Base-by-base conservation (phyloP, 768 basidiomycete species). In the Kwoniella botswanensis region DNA sequence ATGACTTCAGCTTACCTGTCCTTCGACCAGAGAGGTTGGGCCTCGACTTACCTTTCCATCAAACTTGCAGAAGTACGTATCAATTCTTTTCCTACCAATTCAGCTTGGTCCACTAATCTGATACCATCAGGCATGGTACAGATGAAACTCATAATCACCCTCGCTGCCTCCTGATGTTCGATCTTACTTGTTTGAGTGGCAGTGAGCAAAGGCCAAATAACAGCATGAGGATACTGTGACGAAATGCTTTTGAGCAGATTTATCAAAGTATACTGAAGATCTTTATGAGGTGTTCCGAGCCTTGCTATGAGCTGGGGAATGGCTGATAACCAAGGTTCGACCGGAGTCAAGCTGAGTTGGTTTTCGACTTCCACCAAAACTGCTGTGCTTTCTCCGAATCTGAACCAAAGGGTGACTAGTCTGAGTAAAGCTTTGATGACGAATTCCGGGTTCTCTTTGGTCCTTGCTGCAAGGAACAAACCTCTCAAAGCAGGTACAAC, bases 221-320 rank as follows among this genome's bases (percentile, higher is more conserved):
- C 67, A n/a, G 81, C 81, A 71, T 83, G 80, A 10, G 81, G 81
- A 65, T 71, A 83, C 6, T 75, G 71, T 24, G 71, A 73, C 6
- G 80, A 71, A 58, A 83, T 79, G 54, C 72, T 73, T 65, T 80
- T 78, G 24, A 83, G 72, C 52, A 82, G 62, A 10, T 73, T 71
- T 22, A 83, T 68, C 15, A 83, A 67, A 3, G 79, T 71, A 53
- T 54, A 63, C 56, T 79, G 77, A 0, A 83, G 71, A 2, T 74
- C 67, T 18, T 65, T 65, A 60, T 83, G 77, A 58, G 68, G 74
- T 1, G 79, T 78, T 0, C 82, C 82, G 0, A 83, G 72, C 17
- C 82, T 69, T 9, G 82, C 82, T 55, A 83, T 83, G 9, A 83
- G 77, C 60, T 83, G 82, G 10, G 82, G 82, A 15, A 83, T 78